These are phyloP conservation scores for Chlorencoelia australis DNA, from an alignment of 2,329 filamentous ascomycete species.

Conservation along the genomic window DNA sequence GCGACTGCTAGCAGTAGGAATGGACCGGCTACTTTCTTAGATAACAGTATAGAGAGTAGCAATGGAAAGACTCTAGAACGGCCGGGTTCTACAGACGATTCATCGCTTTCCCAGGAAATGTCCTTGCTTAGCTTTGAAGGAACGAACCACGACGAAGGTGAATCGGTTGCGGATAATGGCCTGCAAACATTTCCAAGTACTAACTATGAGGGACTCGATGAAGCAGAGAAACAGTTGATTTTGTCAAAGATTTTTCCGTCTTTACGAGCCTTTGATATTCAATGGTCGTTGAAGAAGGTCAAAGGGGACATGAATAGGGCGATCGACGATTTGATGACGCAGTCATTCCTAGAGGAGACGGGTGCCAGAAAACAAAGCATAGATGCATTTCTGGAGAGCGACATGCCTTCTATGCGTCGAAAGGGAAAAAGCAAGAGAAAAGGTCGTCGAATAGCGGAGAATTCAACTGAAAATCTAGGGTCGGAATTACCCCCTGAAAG, in stretches of 20 bases:
- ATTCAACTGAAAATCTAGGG: conserved; percentile 1
- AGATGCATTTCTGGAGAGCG: conserved; percentile 65
- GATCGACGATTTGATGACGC: conserved; percentile 72
- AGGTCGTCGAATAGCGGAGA: conserved; percentile 19
- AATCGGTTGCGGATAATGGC: conserved; percentile 43
- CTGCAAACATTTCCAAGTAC: too few relatives aligned
- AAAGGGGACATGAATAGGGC: conserved; percentile 57
- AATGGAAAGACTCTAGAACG: conserved; percentile 17
- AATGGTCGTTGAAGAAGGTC: conserved; percentile 56
- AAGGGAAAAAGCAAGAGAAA: conserved; percentile 33
- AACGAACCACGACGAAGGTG: conserved; percentile 27
- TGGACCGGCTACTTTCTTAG: conserved; percentile 5
- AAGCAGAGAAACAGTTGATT: conserved; percentile 51
- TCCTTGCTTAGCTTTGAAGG: conserved; percentile 18
- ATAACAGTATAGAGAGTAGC: conserved; percentile 15
- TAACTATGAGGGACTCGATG: conserved; percentile 32
- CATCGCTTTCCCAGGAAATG: conserved; percentile 20
- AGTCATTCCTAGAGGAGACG: conserved; percentile 64
- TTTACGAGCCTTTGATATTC: conserved; percentile 55
- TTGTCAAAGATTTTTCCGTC: conserved; percentile 64
- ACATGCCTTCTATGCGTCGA: conserved; percentile 23
- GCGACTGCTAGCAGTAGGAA: conserved; percentile 54
- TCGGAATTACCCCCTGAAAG: conserved; percentile 28
- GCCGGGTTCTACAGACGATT: conserved; percentile 24
- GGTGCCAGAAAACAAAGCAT: conserved; percentile 59